Base-by-base conservation (phyloP, 495 filamentous ascomycete species). In the Lasiosphaeria ovina region DNA sequence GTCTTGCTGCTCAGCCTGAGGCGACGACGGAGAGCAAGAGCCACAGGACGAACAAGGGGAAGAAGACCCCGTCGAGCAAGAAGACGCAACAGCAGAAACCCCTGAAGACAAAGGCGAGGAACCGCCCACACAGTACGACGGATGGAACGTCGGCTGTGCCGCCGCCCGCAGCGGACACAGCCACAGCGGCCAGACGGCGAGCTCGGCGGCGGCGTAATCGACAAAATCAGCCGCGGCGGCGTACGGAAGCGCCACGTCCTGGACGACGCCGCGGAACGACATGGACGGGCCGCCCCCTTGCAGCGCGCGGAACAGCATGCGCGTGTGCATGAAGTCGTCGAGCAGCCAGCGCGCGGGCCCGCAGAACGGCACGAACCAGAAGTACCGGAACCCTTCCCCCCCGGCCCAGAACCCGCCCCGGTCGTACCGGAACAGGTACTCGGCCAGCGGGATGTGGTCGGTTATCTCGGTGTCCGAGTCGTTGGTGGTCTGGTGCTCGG, bases 371-470 rank as follows among this genome's bases (percentile, higher is more conserved):
- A 72, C 71, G 14, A 74, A 61, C 14, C 12, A 14, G 65, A 84
- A 83, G 60, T 82, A 83, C 9, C 68, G 51, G 67, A 77, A 85
- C 0, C 81, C 80, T 50, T 80, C 79, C 17, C 62, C 59, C 24
- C 77, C 82, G 2, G 79, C 79, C 83, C 83, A 86, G 74, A 87
- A 87, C 0, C 77, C 82, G 51, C 81, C 83, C 48, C 84, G 80
- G 65, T 86, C 82, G 72, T 85, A 85, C 32, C 84, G 81, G 67
- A 87, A 87, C 16, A 87, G 75, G 64, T 86, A 87, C 62, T 84
- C 82, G 6, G 63, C 62, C 3, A 84, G 51, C 0, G 81, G 82
- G 7, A 84, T 57, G 49, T 59, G 71, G 3, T 74, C 69, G 3
- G 61, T 58, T 35, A 47, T 8, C 1, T 40, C 34, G 6, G 47